Conservation (phyloP, 2,329 filamentous ascomycete species). For the Leptoxyphium fumago region DNA sequence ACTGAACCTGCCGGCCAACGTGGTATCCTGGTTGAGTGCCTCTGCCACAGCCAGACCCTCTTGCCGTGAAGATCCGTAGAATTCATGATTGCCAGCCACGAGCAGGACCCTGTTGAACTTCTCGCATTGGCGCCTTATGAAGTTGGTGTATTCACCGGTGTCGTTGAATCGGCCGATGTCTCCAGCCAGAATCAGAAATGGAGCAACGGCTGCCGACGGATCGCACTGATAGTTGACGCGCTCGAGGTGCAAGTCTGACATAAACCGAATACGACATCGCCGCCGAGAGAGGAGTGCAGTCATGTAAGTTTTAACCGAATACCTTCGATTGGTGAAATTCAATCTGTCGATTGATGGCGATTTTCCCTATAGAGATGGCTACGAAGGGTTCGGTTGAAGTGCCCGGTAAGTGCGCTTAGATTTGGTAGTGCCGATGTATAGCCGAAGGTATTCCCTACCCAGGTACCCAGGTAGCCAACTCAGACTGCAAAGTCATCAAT, state of each 20-base stretch:
- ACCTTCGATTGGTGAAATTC: too few species aligned
- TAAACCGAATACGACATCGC: constrained; percentile 22
- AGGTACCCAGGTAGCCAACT: too few species aligned
- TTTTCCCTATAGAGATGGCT: too few species aligned
- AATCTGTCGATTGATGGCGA: too few species aligned
- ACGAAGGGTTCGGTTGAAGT: too few species aligned
- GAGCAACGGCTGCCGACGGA: constrained; percentile 21
- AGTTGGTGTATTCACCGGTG: constrained; percentile 30
- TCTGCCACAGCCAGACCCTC: constrained; percentile 25
- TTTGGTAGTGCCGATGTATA: too few species aligned
- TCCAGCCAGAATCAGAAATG: constrained; percentile 33
- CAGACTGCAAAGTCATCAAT: too few species aligned
- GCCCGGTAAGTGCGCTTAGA: too few species aligned
- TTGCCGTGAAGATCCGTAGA: constrained; percentile 31
- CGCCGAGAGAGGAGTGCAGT: too few species aligned
- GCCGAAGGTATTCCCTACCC: too few species aligned
- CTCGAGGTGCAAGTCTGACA: constrained; percentile 40
- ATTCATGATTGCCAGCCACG: constrained; percentile 41
- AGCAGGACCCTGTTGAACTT: constrained; percentile 33
- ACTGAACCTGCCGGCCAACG: constrained; percentile 2
- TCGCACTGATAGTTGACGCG: constrained; percentile 23
- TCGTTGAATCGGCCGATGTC: constrained; percentile 37
- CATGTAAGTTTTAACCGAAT: too few species aligned
- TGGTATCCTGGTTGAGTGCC: constrained; percentile 25
- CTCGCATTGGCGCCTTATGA: constrained; percentile 28